Evolutionary conservation across 176 grass and related monocot species (phyloP), one percentile per base, ranked within the genome.

Genomic region (Chrysopogon serrulatus): DNA sequence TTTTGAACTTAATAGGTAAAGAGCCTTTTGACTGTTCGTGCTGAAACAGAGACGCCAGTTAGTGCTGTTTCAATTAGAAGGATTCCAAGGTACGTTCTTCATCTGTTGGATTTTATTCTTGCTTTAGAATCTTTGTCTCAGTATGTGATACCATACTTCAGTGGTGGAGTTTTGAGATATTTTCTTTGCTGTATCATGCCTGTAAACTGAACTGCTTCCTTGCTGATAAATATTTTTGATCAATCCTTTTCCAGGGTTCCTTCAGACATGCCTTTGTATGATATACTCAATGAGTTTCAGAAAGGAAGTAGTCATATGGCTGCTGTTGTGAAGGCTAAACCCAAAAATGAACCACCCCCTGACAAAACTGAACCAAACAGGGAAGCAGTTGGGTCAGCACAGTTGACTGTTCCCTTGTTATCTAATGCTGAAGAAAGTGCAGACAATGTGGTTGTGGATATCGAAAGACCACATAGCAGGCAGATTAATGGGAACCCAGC

Each of bases 261-360:
- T 56, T 86, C 93, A 36, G 97, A 96, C 79, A 96, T 99, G 97
- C 97, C 97, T 81, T 83, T 99, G 49, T 99, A 99, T 78, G 97
- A 99, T 84, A 99, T 99, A 94, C 86, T 99, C 65, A 99, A 99
- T 23, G 97, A 99, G 74, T 99, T 99, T 84, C 97, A 99, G 85
- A 99, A 99, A 87, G 97, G 97, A 89, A 99, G 97, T 87, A 99
- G 97, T 74, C 97, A 99, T 71, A 99, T 99, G 97, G 97, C 97
- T 90, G 97, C 97, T 76, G 97, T 99, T 79, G 93, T 99, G 82
- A 92, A 85, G 91, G 80, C 80, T 71, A 96, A 96, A 87, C 63
- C 85, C 40, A 96, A 94, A 73, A 88, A 48, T 61, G 28, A 47
- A 16, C 74, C 78, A 71, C 65, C 19, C 42, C 19, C 18, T 71